phyloP scores from a whole-genome alignment of 768 basidiomycete genomes.

The Termitomyces sp. region DNA sequence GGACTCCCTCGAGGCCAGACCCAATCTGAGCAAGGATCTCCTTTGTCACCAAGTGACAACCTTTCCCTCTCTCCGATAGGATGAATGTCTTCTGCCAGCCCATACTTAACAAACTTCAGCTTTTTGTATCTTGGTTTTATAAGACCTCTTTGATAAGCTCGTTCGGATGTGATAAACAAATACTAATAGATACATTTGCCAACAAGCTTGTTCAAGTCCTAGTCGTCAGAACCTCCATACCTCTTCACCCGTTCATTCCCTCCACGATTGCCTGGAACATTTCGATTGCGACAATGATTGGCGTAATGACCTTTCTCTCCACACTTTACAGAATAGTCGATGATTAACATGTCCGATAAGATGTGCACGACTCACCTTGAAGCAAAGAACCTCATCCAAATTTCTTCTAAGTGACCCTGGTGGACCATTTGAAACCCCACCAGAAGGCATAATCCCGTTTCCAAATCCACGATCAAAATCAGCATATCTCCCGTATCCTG shows the following conservation, averaged over 20 bases:
- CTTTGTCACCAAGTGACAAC: slow-evolving; percentile 82
- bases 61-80: slow-evolving; percentile 47
- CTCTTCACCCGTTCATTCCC: slow-evolving; percentile 60
- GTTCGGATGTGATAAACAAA: not conserved
- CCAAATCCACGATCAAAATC: slow-evolving; percentile 61
- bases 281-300: slow-evolving; percentile 87
- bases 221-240: slow-evolving; percentile 25
- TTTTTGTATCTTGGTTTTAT: no score
- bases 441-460: slow-evolving; percentile 22
- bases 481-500: slow-evolving; percentile 82
- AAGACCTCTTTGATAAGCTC: no score
- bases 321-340: slow-evolving; percentile 44
- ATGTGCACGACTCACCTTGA: slow-evolving; percentile 53
- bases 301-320: slow-evolving; percentile 94
- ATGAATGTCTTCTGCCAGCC: slow-evolving; percentile 88
- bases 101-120: slow-evolving; percentile 39
- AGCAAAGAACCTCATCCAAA: slow-evolving; percentile 79
- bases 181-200: not conserved
- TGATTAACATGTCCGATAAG: slow-evolving; percentile 1
- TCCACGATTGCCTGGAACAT: slow-evolving; percentile 88
- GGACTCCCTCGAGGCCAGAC: slow-evolving; percentile 61
- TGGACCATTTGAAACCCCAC: slow-evolving; percentile 20
- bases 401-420: slow-evolving; percentile 55
- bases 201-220: not conserved
- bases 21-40: slow-evolving; percentile 65